Evolutionary conservation across 495 filamentous ascomycete genomes (phyloP).

Genomic region (Penicillium robsamsonii): DNA sequence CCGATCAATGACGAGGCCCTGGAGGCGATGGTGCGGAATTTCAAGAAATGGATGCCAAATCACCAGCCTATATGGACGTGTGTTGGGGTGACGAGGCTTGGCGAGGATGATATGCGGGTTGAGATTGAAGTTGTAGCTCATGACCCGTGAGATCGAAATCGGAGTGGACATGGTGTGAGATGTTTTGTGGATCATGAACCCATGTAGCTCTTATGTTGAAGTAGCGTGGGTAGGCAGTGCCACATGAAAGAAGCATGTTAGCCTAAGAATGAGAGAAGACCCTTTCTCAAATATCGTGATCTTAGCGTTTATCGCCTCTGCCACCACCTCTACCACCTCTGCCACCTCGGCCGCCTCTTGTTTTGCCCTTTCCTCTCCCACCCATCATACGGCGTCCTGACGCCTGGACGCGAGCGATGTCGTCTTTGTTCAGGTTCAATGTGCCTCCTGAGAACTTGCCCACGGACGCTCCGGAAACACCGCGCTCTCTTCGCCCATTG

Average conservation of each 20-base stretch:
- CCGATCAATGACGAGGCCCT: conserved; percentile 41
- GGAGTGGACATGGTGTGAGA: conserved; percentile 1
- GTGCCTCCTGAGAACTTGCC: conserved; percentile 79
- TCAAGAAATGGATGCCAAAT: conserved; percentile 49
- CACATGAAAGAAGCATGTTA: not conserved
- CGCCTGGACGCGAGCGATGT: conserved; percentile 62
- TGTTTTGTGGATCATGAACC: conserved; percentile 1
- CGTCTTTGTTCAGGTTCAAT: conserved; percentile 72
- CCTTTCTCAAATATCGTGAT: conserved; percentile 3
- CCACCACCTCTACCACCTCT: conserved; percentile 11
- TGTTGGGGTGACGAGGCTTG: conserved; percentile 45
- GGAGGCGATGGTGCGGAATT: conserved; percentile 42
- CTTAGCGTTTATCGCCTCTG: conserved; percentile 12
- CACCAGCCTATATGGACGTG: conserved; percentile 52
- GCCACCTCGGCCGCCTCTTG: conserved; percentile 24
- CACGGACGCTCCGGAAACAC: conserved; percentile 70
- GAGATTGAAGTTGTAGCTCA: conserved; percentile 57
- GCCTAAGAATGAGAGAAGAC: not conserved
- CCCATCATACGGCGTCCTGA: conserved; percentile 40
- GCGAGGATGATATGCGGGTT: conserved; percentile 48
- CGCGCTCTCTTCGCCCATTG: conserved; percentile 55
- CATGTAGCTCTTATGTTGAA: not conserved
- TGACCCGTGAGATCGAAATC: conserved; percentile 16
- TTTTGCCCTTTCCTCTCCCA: conserved; percentile 31
- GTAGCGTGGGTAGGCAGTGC: not conserved